A percentile compares a stretch with the other conserved stretches of the same genome.
Conservation (phyloP, 306 rosid species). For the Boehmeria nivea region DNA sequence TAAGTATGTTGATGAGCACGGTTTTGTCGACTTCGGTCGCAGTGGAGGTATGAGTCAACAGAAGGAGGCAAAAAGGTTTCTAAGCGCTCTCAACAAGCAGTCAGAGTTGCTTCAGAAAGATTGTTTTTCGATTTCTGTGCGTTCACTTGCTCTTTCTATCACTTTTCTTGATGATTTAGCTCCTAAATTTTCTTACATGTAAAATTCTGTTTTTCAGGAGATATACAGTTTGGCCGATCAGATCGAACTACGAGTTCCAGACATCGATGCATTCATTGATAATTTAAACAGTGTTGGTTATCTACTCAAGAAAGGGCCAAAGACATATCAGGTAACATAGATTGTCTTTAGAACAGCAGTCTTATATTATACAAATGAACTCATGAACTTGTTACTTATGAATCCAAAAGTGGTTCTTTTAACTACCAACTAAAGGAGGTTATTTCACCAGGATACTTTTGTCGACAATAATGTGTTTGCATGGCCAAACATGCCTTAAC, state of each 20-base stretch:
- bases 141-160: constrained; percentile 17
- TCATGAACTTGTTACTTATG: no score
- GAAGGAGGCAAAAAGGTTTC: constrained; percentile 89
- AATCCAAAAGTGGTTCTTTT: no score
- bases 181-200: not conserved
- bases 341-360: not conserved
- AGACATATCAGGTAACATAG: constrained; percentile 69
- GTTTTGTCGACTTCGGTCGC: constrained; percentile 88
- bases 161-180: constrained; percentile 2
- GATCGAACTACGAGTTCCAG: constrained; percentile 75
- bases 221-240: constrained; percentile 86
- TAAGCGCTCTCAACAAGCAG: constrained; percentile 85
- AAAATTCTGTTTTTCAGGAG: constrained; percentile 50
- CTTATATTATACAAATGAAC: no score
- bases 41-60: constrained; percentile 99
- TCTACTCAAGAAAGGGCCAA: constrained; percentile 85
- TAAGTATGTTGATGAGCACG: constrained; percentile 87
- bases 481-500: no score
- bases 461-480: no score
- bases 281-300: constrained; percentile 77
- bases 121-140: constrained; percentile 66
- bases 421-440: no score
- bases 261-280: constrained; percentile 70
- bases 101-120: constrained; percentile 88
- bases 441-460: no score